Percentiles rank a stretch among this genome's conserved stretches.
Evolutionary conservation across 139 green algal genomes (phyloP).

Genomic region (Tetradesmus obliquus): DNA sequence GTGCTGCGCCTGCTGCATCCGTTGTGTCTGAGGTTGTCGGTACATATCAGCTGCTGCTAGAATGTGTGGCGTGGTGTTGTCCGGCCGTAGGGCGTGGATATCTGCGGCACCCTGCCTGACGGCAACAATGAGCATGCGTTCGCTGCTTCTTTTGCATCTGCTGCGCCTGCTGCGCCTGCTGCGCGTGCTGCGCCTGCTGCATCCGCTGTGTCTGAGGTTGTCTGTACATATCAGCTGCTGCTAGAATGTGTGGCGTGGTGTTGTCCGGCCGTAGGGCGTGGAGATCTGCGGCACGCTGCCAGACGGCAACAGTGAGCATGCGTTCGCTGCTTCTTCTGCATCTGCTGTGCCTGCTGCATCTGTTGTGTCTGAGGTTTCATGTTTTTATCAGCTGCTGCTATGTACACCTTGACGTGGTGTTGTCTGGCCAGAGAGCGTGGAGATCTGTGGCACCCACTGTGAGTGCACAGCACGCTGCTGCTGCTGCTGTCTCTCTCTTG

Average conservation of each 20-base stretch:
- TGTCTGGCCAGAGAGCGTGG: slow-evolving; percentile 49
- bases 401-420: not conserved
- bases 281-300: slow-evolving; percentile 62
- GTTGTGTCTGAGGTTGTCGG: not conserved
- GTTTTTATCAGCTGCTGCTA: slow-evolving; percentile 28
- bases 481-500: not conserved
- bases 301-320: slow-evolving; percentile 46
- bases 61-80: not conserved
- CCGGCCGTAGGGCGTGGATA: slow-evolving; percentile 50
- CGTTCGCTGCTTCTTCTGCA: not conserved
- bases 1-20: not conserved
- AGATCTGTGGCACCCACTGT: slow-evolving; percentile 52
- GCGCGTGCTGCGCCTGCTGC: not conserved
- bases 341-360: not conserved
- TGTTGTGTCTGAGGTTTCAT: not conserved
- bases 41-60: slow-evolving; percentile 30
- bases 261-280: slow-evolving; percentile 47
- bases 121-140: slow-evolving; percentile 41
- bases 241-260: not conserved
- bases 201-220: not conserved
- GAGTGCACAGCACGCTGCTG: not conserved
- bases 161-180: not conserved
- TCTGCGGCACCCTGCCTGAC: slow-evolving; percentile 61
- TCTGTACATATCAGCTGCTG: slow-evolving; percentile 9
- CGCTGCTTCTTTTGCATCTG: not conserved